These are phyloP conservation scores for Ramicandelaber brevisporus DNA, from an alignment of 192 early-diverging fungal genomes.

Conservation along the genomic window DNA sequence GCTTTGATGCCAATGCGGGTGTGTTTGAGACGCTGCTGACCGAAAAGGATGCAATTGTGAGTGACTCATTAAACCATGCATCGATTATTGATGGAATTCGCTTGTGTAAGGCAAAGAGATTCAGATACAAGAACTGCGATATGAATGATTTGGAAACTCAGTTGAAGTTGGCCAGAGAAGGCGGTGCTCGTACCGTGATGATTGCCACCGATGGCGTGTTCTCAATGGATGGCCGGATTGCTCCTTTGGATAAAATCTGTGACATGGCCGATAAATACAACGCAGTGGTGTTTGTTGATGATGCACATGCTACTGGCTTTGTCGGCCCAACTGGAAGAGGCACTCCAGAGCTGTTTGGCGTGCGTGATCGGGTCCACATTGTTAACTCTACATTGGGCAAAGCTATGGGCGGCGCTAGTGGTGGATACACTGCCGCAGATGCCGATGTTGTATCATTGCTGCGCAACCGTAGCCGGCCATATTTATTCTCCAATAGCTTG, in stretches of 20 bases:
- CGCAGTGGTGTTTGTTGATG: conserved; percentile 46
- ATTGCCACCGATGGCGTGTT: conserved; percentile 50
- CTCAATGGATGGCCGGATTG: conserved; percentile 36
- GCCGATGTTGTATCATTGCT: conserved; percentile 15
- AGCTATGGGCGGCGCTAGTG: conserved; percentile 24
- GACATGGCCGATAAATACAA: conserved; percentile 42
- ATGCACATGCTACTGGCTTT: conserved; percentile 41
- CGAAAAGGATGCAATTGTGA: conserved; percentile 25
- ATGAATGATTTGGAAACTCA: conserved; percentile 34
- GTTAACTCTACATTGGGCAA: conserved; percentile 33
- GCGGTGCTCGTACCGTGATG: conserved; percentile 26
- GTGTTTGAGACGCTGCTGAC: conserved; percentile 33
- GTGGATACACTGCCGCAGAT: conserved; percentile 19
- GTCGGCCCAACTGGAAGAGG: conserved; percentile 36
- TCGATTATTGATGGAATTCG: conserved; percentile 46
- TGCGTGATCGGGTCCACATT: conserved; percentile 22
- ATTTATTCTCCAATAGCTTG: conserved; percentile 27
- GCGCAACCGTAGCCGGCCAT: conserved; percentile 23
- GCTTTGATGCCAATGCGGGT: conserved; percentile 45
- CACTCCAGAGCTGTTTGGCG: conserved; percentile 33
- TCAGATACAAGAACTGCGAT: conserved; percentile 41
- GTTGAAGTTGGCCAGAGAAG: conserved; percentile 17
- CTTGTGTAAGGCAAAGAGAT: conserved; percentile 34
- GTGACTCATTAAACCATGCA: conserved; percentile 27
- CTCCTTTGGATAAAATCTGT: conserved; percentile 29